Evolutionary conservation across 192 early-diverging fungal genomes (phyloP).

Genomic region (Obelidium mucronatum): DNA sequence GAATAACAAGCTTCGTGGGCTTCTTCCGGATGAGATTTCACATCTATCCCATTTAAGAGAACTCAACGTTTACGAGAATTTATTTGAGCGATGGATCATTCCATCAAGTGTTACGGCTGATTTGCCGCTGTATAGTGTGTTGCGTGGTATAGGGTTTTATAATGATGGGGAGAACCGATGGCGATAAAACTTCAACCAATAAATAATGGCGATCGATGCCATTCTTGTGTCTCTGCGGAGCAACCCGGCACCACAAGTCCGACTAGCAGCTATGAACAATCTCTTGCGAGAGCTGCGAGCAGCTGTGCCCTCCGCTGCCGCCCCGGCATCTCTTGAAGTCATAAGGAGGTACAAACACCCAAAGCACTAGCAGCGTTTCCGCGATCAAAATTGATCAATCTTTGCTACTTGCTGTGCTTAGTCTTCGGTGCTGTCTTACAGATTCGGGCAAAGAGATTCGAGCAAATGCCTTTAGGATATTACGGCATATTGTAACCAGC

Average conservation of each 20-base stretch:
- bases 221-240: slow-evolving; percentile 15
- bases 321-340: not conserved
- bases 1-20: slow-evolving; percentile 5
- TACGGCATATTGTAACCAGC: slow-evolving; percentile 63
- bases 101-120: not conserved
- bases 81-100: slow-evolving; percentile 25
- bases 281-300: slow-evolving; percentile 15
- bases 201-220: not conserved
- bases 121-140: not conserved
- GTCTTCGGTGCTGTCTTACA: slow-evolving; percentile 49
- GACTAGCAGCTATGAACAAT: slow-evolving; percentile 22
- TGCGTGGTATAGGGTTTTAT: slow-evolving; percentile 18
- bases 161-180: slow-evolving; percentile 17
- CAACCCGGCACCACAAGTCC: slow-evolving; percentile 17
- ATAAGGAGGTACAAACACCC: not conserved
- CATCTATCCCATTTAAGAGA: not conserved
- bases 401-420: not conserved
- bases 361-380: no score
- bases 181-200: slow-evolving; percentile 14
- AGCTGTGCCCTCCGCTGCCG: not conserved
- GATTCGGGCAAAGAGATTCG: slow-evolving; percentile 66
- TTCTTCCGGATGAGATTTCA: slow-evolving; percentile 13
- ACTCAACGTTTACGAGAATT: slow-evolving; percentile 23
- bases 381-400: no score
- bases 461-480: slow-evolving; percentile 65